Base-by-base conservation (phyloP, 2,329 filamentous ascomycete species). In the Colletotrichum musae region DNA sequence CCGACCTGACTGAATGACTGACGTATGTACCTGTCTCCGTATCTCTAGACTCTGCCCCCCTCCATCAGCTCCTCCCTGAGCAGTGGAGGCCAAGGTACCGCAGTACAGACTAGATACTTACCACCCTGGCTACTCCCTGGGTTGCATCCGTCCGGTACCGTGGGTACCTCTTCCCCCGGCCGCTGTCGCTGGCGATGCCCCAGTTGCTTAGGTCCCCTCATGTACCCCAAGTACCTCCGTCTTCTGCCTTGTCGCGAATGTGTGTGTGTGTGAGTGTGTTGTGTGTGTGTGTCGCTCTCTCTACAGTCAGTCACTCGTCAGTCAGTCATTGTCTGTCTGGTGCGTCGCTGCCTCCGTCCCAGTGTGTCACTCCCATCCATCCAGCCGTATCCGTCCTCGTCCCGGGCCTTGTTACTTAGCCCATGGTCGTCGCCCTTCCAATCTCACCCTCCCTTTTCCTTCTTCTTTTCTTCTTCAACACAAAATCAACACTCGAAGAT, bases 401-500 rank as follows among this genome's bases (percentile, higher is more conserved):
- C 71, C 72, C 75, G 21, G 21, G 21, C 21, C 21, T 24, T 79
- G 79, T 63, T 68, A 68, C 64, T 68, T 68, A 66, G 66, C 66
- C 60, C 70, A 9, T 50, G 70, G 69, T 32, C 53, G 36, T 65
- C 61, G 54, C 61, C 53, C 61, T 64, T 68, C 32, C 32, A 36
- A 36, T 36, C 61, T 73, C 74, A 70, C 73, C 72, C 74, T 78
- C 79, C 78, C 79, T 77, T 80, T 75, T 74, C 76, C 74, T 77
- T 77, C 79, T 74, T 78, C 75, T 78, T 73, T 78, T 76, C 74
- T 74, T 76, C 76, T 74, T 77, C 78, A 82, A 84, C 84, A 79
- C 82, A 86, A 84, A 82, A 86, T 81, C 80, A 85, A 83, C 79
- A 81, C 75, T 77, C 76, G 77, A 78, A 77, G 79, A 76, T 36